Conservation (phyloP, 331 rosid species). For the Rosa hybrid region DNA sequence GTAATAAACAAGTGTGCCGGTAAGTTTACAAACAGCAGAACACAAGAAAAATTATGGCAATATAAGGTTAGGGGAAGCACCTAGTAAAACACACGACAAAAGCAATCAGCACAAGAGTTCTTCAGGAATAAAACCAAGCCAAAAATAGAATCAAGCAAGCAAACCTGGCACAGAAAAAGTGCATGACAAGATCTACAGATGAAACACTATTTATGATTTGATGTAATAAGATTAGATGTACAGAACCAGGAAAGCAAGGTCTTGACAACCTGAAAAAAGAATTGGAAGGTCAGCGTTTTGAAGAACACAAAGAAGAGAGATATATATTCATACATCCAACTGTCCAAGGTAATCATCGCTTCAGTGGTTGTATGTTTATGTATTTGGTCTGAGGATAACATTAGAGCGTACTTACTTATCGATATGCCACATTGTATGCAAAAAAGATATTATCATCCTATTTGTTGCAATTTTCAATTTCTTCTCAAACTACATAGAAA, state of each 20-base stretch:
- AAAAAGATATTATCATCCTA: not conserved
- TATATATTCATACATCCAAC: not conserved
- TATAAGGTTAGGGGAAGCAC: not conserved
- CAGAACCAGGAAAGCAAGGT: constrained; percentile 2
- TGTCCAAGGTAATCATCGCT: not conserved
- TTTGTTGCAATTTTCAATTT: not conserved
- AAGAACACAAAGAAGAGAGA: not conserved
- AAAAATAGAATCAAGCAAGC: not conserved
- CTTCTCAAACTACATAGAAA: not conserved
- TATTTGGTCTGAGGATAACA: not conserved
- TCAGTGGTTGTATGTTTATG: not conserved
- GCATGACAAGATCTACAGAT: not conserved
- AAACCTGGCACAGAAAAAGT: not conserved
- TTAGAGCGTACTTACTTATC: not conserved
- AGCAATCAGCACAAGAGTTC: not conserved
- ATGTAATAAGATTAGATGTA: not conserved
- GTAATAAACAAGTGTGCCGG: not conserved
- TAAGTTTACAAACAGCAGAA: not conserved
- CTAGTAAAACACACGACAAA: not conserved
- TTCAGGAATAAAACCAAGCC: not conserved
- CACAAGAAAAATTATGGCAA: not conserved
- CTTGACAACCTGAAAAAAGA: not conserved
- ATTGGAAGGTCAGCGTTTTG: not conserved
- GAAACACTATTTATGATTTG: not conserved
- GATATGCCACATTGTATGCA: not conserved